phyloP scores from a whole-genome alignment of 345 rosid species.

The Aquilaria yunnanensis region DNA sequence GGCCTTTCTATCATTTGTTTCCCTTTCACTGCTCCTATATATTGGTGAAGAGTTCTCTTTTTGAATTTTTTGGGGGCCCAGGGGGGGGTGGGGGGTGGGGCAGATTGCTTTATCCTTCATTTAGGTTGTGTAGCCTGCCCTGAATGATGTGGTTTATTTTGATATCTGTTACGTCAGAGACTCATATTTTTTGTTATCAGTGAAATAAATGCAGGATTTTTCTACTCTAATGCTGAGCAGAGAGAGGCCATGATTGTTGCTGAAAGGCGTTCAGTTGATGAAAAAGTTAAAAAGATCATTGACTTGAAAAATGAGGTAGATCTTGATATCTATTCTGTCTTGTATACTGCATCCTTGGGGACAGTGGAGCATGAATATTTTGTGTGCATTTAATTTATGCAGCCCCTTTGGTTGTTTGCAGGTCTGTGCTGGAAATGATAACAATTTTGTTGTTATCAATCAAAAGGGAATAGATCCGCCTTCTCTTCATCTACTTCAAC shows the following conservation, averaged over 20 bases:
- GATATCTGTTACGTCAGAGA: slow-evolving; percentile 9
- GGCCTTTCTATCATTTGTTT: not conserved
- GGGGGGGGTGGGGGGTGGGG: no score
- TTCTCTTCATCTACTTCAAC: slow-evolving; percentile 87
- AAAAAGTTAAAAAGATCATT: slow-evolving; percentile 76
- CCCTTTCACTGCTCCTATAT: not conserved
- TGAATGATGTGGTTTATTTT: not conserved
- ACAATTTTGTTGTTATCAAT: slow-evolving; percentile 78
- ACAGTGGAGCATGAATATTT: not conserved
- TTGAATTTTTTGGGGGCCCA: no score
- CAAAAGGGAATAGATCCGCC: slow-evolving; percentile 99
- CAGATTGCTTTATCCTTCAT: not conserved
- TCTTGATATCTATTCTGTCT: slow-evolving; percentile 1
- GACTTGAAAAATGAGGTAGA: slow-evolving; percentile 82
- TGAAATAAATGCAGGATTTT: slow-evolving; percentile 98
- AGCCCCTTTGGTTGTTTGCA: slow-evolving; percentile 26
- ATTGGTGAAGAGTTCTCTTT: no score
- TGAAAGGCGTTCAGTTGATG: slow-evolving; percentile 87
- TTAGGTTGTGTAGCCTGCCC: not conserved
- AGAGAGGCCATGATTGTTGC: slow-evolving; percentile 98
- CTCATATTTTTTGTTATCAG: slow-evolving; percentile 45
- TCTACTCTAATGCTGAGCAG: slow-evolving; percentile 97
- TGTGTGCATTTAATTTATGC: slow-evolving; percentile 1
- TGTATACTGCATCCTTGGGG: not conserved
- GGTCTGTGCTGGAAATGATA: slow-evolving; percentile 84